Conservation (phyloP, 2,329 filamentous ascomycete species). For the Helminthosporium solani region DNA sequence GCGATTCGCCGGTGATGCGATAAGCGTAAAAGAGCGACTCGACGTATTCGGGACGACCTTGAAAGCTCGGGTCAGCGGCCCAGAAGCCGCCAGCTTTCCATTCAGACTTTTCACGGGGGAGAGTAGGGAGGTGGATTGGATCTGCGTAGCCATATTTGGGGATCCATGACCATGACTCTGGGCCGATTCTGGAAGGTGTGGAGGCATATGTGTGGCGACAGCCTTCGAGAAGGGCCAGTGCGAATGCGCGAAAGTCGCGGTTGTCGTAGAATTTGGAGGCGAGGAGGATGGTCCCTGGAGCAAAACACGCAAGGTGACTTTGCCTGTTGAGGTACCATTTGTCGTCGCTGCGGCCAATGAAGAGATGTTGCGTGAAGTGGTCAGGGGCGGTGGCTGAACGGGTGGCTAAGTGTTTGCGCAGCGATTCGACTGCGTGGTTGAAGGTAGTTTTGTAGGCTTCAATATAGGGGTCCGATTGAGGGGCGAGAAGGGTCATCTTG, state of each 20-base stretch:
- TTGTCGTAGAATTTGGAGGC: slow-evolving; percentile 37
- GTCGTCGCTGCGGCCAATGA: slow-evolving; percentile 39
- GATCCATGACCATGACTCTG: slow-evolving; percentile 43
- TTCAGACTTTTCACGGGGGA: slow-evolving; percentile 29
- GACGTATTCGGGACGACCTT: slow-evolving; percentile 43
- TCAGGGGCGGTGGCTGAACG: slow-evolving; percentile 38
- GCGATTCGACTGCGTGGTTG: slow-evolving; percentile 36
- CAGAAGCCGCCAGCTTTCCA: slow-evolving; percentile 36
- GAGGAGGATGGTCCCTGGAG: slow-evolving; percentile 43
- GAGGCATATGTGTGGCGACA: slow-evolving; percentile 43
- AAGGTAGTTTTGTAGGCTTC: slow-evolving; percentile 36
- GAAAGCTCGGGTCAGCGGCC: slow-evolving; percentile 34
- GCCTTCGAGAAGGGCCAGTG: slow-evolving; percentile 44
- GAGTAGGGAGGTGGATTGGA: slow-evolving; percentile 30
- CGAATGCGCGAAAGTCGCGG: slow-evolving; percentile 37
- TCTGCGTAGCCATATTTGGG: slow-evolving; percentile 39
- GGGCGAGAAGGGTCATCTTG: slow-evolving; percentile 44
- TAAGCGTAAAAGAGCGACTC: slow-evolving; percentile 45
- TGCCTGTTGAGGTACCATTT: slow-evolving; percentile 42
- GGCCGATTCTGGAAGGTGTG: slow-evolving; percentile 42
- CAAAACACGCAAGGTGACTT: slow-evolving; percentile 44
- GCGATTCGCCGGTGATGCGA: slow-evolving; percentile 43
- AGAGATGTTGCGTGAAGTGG: slow-evolving; percentile 43
- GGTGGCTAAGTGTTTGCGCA: slow-evolving; percentile 38
- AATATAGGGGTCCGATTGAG: slow-evolving; percentile 38